phyloP scores from a whole-genome alignment of 306 rosid genomes.

The Vachellia collinsii region DNA sequence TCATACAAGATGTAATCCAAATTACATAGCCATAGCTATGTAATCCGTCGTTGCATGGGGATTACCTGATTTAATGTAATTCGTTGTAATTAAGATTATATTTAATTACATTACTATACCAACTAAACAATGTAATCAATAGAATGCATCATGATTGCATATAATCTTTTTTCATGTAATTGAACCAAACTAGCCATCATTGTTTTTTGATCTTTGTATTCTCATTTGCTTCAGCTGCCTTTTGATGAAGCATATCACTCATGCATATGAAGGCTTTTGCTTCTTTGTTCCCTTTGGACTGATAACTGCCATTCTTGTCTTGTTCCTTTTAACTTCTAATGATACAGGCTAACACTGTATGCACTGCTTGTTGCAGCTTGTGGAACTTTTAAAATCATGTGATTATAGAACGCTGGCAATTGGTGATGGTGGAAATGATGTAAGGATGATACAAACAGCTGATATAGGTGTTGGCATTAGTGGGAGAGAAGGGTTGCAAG shows the following conservation, averaged over 20 bases:
- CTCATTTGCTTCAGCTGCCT: background rate
- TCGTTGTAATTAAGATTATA: too few relatives aligned
- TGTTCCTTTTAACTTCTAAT: constrained; percentile 28
- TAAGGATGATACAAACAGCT: constrained; percentile 99
- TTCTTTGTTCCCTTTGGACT: background rate
- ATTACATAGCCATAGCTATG: too few relatives aligned
- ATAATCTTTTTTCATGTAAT: too few relatives aligned
- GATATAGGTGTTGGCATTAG: constrained; percentile 99
- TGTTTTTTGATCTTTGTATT: background rate
- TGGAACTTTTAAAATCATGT: constrained; percentile 85
- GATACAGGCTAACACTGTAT: constrained; percentile 32
- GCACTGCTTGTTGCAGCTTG: constrained; percentile 74
- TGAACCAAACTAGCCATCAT: background rate
- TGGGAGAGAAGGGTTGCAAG: constrained; percentile 99
- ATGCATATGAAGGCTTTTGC: background rate
- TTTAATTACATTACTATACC: too few relatives aligned
- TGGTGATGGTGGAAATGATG: constrained; percentile 99
- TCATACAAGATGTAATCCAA: too few relatives aligned
- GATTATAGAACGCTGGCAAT: constrained; percentile 96
- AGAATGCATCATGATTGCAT: too few relatives aligned
- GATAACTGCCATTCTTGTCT: constrained; percentile 14
- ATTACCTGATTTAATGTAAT: too few relatives aligned
- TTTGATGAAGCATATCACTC: background rate
- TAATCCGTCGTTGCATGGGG: too few relatives aligned
- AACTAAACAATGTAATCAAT: too few relatives aligned